These are phyloP conservation scores for Fusarium hostae DNA, from an alignment of 2,329 filamentous ascomycete species.

Conservation along the genomic window DNA sequence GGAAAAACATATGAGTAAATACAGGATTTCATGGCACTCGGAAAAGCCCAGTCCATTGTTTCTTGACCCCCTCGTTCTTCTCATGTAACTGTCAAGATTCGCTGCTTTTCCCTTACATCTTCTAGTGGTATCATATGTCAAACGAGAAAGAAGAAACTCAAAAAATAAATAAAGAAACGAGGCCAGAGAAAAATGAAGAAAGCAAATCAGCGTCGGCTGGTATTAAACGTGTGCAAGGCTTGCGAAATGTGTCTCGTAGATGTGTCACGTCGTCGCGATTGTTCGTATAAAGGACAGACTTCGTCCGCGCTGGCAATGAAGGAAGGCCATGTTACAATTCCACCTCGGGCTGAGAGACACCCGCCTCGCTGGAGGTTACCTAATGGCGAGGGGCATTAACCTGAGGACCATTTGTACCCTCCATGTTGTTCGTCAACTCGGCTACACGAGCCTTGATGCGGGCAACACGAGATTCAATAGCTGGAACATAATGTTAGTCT, in stretches of 20 bases:
- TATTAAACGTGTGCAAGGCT: slow-evolving; percentile 41
- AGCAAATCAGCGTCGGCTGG: slow-evolving; percentile 39
- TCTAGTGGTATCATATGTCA: slow-evolving; percentile 48
- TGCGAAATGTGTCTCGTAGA: slow-evolving; percentile 40
- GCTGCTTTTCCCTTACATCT: slow-evolving; percentile 41
- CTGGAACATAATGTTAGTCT: slow-evolving; percentile 58
- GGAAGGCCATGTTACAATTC: slow-evolving; percentile 17
- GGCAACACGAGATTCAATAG: slow-evolving; percentile 95
- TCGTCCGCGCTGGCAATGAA: slow-evolving; percentile 12
- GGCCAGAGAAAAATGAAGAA: slow-evolving; percentile 36
- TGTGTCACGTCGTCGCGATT: slow-evolving; percentile 29
- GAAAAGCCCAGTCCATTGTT: slow-evolving; percentile 10
- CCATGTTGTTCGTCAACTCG: slow-evolving; percentile 88
- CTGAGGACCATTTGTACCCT: slow-evolving; percentile 59
- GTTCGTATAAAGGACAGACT: slow-evolving; percentile 27
- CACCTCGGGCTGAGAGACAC: neutral
- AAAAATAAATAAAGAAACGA: slow-evolving; percentile 27
- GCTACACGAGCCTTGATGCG: slow-evolving; percentile 98
- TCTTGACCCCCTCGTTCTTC: slow-evolving; percentile 22
- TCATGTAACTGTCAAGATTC: slow-evolving; percentile 35
- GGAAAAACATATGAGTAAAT: slow-evolving; percentile 35
- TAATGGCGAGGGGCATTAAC: slow-evolving; percentile 34
- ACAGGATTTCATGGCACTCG: slow-evolving; percentile 28
- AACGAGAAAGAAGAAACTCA: slow-evolving; percentile 31
- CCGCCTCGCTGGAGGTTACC: neutral